Evolutionary conservation across 192 early-diverging fungal species (phyloP), one percentile per base, ranked within the genome.

Genomic region (Gonapodya prolifera): DNA sequence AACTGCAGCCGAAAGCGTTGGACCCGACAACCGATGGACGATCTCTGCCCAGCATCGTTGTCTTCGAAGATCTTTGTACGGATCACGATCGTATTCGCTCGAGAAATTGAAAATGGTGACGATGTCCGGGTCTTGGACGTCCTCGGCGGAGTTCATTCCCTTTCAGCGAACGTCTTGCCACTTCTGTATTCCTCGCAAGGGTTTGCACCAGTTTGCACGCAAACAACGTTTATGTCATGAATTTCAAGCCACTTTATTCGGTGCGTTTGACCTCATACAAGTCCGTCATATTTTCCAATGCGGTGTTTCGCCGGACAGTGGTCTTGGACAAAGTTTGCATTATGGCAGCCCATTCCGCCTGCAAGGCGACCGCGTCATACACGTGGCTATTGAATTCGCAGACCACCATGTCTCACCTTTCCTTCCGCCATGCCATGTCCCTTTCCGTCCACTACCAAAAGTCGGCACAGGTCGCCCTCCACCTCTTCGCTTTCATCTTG

Each of bases 281-380:
- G 77, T 93, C 91, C 0, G 86, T 69, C 90, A 91, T 90, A 30
- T 76, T 70, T 78, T 91, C 92, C 35, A 93, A 75, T 35, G 77
- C 75, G 0, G 86, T 69, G 69, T 89, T 87, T 33, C 91, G 79
- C 34, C 86, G 69, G 0, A 80, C 75, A 80, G 92, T 80, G 75
- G 86, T 82, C 18, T 79, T 78, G 0, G 87, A 81, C 70, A 94
- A 89, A 75, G 90, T 92, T 69, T 81, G 73, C 86, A 92, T 89
- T 31, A 94, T 84, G 0, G 82, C 73, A 30, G 82, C 79, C 89
- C 89, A 89, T 81, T 92, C 92, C 69, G 71, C 76, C 85, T 76
- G 75, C 45, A 61, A 8, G 23, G 8, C 45, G 23, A 61, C 29
- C 34, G 1, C 8, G 32, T 1, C 30, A 29, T 34, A 81, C 34